These are phyloP conservation scores for Gossypium raimondii DNA, from an alignment of 345 rosid species.

Conservation along the genomic window DNA sequence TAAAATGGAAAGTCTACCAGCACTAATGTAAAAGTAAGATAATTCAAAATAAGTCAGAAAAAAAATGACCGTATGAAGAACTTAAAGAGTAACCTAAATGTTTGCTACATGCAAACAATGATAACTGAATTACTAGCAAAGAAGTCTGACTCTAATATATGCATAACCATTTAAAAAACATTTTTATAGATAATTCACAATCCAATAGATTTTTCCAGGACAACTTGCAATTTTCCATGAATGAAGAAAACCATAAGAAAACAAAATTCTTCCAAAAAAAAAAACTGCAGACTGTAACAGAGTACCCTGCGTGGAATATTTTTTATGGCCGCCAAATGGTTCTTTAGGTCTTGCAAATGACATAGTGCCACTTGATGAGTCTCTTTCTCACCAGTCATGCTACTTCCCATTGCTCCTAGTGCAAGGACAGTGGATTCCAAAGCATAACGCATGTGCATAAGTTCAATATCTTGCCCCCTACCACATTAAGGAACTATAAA, in stretches of 20 bases:
- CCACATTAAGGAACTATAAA: slow-evolving; percentile 18
- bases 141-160: background rate
- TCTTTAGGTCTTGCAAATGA: slow-evolving; percentile 67
- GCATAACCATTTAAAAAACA: background rate
- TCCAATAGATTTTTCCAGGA: slow-evolving; percentile 10
- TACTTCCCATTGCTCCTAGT: slow-evolving; percentile 62
- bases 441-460: slow-evolving; percentile 95
- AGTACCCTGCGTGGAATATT: slow-evolving; percentile 84
- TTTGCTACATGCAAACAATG: background rate
- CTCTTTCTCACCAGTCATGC: slow-evolving; percentile 43
- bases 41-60: background rate
- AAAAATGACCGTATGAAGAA: background rate
- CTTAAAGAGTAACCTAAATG: background rate
- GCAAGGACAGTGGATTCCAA: slow-evolving; percentile 81
- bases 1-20: slow-evolving; percentile 5
- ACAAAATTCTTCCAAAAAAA: slow-evolving; percentile 10
- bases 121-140: background rate
- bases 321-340: slow-evolving; percentile 72
- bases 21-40: background rate
- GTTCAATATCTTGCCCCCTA: slow-evolving; percentile 93
- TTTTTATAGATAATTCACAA: slow-evolving; percentile 10
- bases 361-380: slow-evolving; percentile 47
- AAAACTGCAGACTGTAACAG: slow-evolving; percentile 2
- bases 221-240: slow-evolving; percentile 5
- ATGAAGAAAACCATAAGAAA: slow-evolving; percentile 13